A percentile compares a stretch with the other conserved stretches of the same genome.
Evolutionary conservation across 2,329 filamentous ascomycete genomes (phyloP).

Genomic region (Elsinoe necatrix): DNA sequence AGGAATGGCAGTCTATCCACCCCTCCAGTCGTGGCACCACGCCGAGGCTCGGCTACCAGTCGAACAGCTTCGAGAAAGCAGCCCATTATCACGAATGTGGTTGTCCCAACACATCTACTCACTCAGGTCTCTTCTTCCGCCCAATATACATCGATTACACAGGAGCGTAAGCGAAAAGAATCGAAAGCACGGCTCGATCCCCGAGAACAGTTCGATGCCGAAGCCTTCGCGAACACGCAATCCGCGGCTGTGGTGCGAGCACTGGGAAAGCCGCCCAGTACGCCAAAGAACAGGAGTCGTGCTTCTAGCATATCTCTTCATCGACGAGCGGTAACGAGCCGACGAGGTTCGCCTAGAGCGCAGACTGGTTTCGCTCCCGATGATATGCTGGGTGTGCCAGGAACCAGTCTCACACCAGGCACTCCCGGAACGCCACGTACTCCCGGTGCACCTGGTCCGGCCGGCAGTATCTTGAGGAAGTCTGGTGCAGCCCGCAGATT

Average conservation of each 20-base stretch:
- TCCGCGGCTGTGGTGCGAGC: constrained; percentile 7
- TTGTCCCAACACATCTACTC: constrained; percentile 5
- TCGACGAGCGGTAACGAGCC: constrained; percentile 2
- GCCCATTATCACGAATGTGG: constrained; percentile 4
- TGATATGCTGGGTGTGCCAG: constrained; percentile 12
- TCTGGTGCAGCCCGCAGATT: not conserved
- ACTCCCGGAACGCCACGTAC: constrained; percentile 2
- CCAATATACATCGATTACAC: not conserved
- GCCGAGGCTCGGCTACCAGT: not conserved
- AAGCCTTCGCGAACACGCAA: constrained; percentile 5
- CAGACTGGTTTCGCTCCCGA: constrained; percentile 7
- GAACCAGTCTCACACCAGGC: not conserved
- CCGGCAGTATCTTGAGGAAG: not conserved
- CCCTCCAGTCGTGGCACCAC: not conserved
- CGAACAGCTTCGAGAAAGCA: not conserved
- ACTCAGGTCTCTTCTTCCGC: constrained; percentile 1
- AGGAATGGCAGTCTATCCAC: not conserved
- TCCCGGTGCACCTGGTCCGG: not conserved
- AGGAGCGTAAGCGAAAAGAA: constrained; percentile 4
- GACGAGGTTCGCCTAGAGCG: constrained; percentile 3
- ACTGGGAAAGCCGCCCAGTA: not conserved
- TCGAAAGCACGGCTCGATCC: constrained; percentile 3
- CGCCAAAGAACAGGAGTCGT: constrained; percentile 3
- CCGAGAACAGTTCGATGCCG: constrained; percentile 8
- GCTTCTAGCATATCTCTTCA: constrained; percentile 4